Conservation (phyloP, 2,329 filamentous ascomycete species). For the Pseudocercospora fijiensis region DNA sequence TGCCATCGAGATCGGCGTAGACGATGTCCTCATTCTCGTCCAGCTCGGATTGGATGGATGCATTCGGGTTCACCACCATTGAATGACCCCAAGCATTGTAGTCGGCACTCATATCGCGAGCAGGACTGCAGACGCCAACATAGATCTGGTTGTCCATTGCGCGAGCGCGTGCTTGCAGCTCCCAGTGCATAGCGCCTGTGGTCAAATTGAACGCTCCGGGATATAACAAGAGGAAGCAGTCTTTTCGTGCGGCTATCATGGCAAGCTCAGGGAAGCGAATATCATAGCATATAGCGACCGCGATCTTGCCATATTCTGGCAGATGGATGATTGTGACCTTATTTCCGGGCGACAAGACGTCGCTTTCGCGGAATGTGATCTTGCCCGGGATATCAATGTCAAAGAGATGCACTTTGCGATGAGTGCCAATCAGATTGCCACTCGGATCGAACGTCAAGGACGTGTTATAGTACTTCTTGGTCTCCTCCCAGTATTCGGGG, state of each 20-base stretch:
- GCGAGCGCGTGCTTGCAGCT: conserved; percentile 73
- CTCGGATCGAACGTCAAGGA: conserved; percentile 76
- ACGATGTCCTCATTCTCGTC: conserved; percentile 76
- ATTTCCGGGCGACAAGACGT: conserved; percentile 82
- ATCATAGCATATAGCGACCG: conserved; percentile 94
- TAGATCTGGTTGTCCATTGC: conserved; percentile 95
- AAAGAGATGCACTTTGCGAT: conserved; percentile 94
- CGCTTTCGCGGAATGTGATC: conserved; percentile 86
- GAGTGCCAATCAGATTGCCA: conserved; percentile 77
- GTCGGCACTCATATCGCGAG: conserved; percentile 69
- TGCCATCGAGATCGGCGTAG: conserved; percentile 66
- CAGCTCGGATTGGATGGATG: conserved; percentile 73
- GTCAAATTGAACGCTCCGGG: conserved; percentile 97
- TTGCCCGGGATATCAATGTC: conserved; percentile 97
- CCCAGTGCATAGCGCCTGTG: conserved; percentile 90
- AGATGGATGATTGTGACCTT: conserved; percentile 82
- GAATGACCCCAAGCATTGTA: conserved; percentile 95
- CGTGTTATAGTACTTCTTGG: conserved; percentile 85
- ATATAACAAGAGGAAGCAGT: conserved; percentile 85
- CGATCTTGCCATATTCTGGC: conserved; percentile 83
- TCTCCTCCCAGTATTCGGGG: conserved; percentile 69
- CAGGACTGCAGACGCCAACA: conserved; percentile 88
- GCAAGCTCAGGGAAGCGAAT: conserved; percentile 94
- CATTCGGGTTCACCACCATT: conserved; percentile 83
- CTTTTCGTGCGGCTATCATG: conserved; percentile 79